phyloP scores from a whole-genome alignment of 140 eudicot genomes.

The Erigeron philadelphicus region DNA sequence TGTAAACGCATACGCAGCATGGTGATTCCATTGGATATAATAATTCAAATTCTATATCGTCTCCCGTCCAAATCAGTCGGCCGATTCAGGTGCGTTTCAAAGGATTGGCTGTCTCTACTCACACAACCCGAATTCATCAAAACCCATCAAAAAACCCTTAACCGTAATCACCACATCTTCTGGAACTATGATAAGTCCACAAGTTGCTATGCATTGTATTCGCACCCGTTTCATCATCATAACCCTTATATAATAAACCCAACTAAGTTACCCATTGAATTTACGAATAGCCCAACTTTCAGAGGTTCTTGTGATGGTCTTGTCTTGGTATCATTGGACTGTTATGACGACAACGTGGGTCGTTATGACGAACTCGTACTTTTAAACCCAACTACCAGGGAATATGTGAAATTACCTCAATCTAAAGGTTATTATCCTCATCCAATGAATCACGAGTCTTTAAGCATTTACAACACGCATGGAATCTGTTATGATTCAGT shows the following conservation, averaged over 20 bases:
- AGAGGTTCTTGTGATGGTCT: not conserved
- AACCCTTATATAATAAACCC: not conserved
- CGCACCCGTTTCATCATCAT: not conserved
- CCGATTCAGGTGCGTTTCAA: not conserved
- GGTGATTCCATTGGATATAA: not conserved
- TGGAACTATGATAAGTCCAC: no score
- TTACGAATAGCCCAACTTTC: not conserved
- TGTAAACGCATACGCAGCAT: no score
- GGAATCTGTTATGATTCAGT: not conserved
- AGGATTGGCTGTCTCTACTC: not conserved
- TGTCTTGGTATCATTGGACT: not conserved
- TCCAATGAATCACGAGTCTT: not conserved
- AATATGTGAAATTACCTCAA: not conserved
- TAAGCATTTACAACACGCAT: no score
- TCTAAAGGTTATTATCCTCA: not conserved
- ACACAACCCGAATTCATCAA: not conserved
- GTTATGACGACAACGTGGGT: no score
- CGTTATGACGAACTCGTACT: no score
- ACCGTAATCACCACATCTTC: no score
- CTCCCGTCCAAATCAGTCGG: not conserved
- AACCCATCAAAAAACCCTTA: constrained; percentile 1
- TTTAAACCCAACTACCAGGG: not conserved
- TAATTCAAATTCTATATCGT: not conserved
- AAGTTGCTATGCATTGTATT: not conserved
- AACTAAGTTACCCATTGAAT: no score